Conservation (phyloP, 2,329 filamentous ascomycete genomes). For the Pseudogymnoascus sp. region DNA sequence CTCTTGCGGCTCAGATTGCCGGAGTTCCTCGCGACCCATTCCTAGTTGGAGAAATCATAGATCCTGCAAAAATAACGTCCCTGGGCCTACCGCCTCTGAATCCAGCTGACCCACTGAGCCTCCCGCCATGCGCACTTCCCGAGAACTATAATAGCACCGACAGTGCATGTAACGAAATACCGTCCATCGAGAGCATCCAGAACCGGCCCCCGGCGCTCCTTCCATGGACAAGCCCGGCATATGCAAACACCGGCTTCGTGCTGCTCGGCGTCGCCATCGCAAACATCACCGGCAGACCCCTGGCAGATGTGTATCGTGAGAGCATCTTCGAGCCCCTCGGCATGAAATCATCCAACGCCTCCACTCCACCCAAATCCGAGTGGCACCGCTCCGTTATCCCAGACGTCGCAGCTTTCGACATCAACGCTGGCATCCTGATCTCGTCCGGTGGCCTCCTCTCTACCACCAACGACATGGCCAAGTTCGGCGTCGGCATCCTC, state of each 20-base stretch:
- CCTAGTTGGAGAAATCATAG: conserved; percentile 12
- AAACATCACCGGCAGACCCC: conserved; percentile 33
- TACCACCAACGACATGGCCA: conserved; percentile 33
- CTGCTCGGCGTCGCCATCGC: conserved; percentile 39
- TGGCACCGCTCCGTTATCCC: not conserved
- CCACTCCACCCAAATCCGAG: conserved; percentile 23
- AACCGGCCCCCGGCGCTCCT: conserved; percentile 32
- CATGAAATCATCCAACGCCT: conserved; percentile 34
- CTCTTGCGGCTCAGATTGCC: conserved; percentile 27
- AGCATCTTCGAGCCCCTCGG: conserved; percentile 34
- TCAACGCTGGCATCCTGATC: conserved; percentile 26
- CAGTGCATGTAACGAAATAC: not conserved
- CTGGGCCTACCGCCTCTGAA: not conserved
- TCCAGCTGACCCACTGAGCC: conserved; percentile 11
- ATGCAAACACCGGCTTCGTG: conserved; percentile 40
- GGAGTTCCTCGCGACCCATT: conserved; percentile 25
- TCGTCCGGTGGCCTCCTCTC: conserved; percentile 34
- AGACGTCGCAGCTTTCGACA: conserved; percentile 30
- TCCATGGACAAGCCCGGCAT: conserved; percentile 37
- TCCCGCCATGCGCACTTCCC: conserved; percentile 13
- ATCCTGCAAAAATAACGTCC: not conserved
- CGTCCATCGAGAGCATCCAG: conserved; percentile 21
- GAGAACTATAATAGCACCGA: not conserved
- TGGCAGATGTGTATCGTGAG: conserved; percentile 32
- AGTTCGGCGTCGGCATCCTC: conserved; percentile 35